phyloP scores from a whole-genome alignment of 495 filamentous ascomycete genomes.

The Penicillium coffeae region DNA sequence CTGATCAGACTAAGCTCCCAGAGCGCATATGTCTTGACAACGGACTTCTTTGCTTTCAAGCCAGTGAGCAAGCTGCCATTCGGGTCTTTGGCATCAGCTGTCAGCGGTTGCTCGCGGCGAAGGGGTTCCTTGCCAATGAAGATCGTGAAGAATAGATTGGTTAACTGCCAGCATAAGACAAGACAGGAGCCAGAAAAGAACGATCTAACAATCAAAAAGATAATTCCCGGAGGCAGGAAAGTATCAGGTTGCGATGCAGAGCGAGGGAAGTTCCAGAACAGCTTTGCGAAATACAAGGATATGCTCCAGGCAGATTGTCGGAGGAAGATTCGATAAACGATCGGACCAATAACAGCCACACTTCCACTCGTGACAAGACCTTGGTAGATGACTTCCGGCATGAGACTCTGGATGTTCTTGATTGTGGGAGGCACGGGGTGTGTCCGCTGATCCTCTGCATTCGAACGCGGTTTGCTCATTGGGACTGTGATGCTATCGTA shows the following conservation, averaged over 20 bases:
- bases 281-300: conserved; percentile 62
- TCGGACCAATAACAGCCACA: conserved; percentile 39
- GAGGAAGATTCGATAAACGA: conserved; percentile 64
- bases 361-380: conserved; percentile 40
- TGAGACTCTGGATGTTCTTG: conserved; percentile 27
- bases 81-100: conserved; percentile 78
- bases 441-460: conserved; percentile 34
- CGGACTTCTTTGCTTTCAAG: conserved; percentile 60
- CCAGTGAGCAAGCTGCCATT: conserved; percentile 87
- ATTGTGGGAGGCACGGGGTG: conserved; percentile 31
- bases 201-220: conserved; percentile 56
- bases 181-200: conserved; percentile 62
- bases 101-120: conserved; percentile 79
- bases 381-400: conserved; percentile 21
- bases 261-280: conserved; percentile 70
- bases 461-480: conserved; percentile 32
- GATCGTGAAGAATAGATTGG: conserved; percentile 70
- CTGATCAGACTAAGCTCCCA: conserved; percentile 86
- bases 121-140: conserved; percentile 77
- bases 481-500: conserved; percentile 65
- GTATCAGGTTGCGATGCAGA: conserved; percentile 56
- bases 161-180: conserved; percentile 65
- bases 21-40: conserved; percentile 71
- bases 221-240: conserved; percentile 52
- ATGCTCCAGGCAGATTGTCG: conserved; percentile 61